phyloP scores from a whole-genome alignment of 2,329 filamentous ascomycete species.

The Cryphonectria radicalis region DNA sequence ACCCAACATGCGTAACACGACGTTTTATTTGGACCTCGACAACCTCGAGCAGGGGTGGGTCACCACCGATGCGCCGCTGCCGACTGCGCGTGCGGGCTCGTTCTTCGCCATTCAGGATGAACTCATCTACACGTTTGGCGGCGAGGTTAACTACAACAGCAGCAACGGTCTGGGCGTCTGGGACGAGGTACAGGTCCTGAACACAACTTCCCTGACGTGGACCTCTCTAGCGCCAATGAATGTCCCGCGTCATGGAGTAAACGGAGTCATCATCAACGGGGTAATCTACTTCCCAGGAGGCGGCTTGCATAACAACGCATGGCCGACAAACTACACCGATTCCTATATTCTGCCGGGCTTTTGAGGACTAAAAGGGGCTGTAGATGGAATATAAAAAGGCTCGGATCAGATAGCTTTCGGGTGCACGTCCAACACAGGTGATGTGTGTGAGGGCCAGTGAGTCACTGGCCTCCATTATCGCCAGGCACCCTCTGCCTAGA shows the following conservation, averaged over 20 bases:
- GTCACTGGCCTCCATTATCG: too few species aligned
- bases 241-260: conserved; percentile 30
- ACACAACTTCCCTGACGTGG: conserved; percentile 29
- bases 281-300: conserved; percentile 19
- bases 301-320: conserved; percentile 17
- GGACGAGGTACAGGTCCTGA: conserved; percentile 30
- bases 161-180: conserved; percentile 25
- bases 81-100: conserved; percentile 42
- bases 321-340: conserved; percentile 21
- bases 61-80: conserved; percentile 38
- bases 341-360: conserved; percentile 5
- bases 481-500: too few species aligned
- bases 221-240: conserved; percentile 26
- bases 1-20: conserved; percentile 40
- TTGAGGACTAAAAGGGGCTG: neutral
- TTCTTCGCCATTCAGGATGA: conserved; percentile 37
- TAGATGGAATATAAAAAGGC: neutral
- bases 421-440: neutral
- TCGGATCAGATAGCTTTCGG: neutral
- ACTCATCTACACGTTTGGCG: conserved; percentile 43
- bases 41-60: conserved; percentile 37
- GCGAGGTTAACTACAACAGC: conserved; percentile 40
- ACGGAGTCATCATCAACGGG: conserved; percentile 20
- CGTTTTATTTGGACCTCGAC: conserved; percentile 41
- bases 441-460: neutral